Percentiles rank a stretch among this genome's conserved stretches.
Conservation (phyloP, 495 filamentous ascomycete species). For the Penicillium argentinense region DNA sequence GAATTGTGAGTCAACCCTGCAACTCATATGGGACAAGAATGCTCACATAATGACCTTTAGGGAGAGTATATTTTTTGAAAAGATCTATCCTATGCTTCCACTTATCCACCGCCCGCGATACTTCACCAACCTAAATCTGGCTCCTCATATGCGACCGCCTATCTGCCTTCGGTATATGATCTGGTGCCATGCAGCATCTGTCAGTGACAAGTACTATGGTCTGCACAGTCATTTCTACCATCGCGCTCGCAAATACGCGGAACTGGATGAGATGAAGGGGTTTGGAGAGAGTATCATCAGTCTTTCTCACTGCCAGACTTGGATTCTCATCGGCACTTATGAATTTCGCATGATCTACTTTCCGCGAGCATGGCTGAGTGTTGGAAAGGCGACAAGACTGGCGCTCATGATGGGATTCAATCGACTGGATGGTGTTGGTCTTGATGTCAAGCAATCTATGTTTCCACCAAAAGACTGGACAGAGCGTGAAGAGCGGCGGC, state of each 20-base stretch:
- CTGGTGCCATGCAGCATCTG: constrained; percentile 83
- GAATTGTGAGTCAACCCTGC: constrained; percentile 65
- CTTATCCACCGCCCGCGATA: constrained; percentile 89
- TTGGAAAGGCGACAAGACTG: constrained; percentile 73
- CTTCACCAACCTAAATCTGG: constrained; percentile 77
- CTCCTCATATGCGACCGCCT: constrained; percentile 82
- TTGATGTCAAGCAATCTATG: constrained; percentile 91
- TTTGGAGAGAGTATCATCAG: constrained; percentile 85
- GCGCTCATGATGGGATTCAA: constrained; percentile 93
- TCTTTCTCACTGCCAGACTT: constrained; percentile 77
- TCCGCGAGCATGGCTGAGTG: constrained; percentile 91
- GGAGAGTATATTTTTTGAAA: constrained; percentile 85
- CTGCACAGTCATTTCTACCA: constrained; percentile 85
- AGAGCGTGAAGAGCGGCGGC: constrained; percentile 83
- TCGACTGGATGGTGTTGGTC: constrained; percentile 77
- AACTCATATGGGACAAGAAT: neutral
- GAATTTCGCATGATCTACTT: constrained; percentile 99
- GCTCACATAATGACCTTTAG: constrained; percentile 36
- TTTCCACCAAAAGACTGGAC: constrained; percentile 88
- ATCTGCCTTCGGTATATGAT: constrained; percentile 90
- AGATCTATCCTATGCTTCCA: constrained; percentile 79
- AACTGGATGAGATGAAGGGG: constrained; percentile 88
- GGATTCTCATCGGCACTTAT: constrained; percentile 75
- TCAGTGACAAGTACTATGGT: constrained; percentile 74
- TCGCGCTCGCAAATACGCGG: constrained; percentile 83